A percentile compares a stretch with the other conserved stretches of the same genome.
phyloP scores from a whole-genome alignment of 805 yeast genomes.

The Candida pini region DNA sequence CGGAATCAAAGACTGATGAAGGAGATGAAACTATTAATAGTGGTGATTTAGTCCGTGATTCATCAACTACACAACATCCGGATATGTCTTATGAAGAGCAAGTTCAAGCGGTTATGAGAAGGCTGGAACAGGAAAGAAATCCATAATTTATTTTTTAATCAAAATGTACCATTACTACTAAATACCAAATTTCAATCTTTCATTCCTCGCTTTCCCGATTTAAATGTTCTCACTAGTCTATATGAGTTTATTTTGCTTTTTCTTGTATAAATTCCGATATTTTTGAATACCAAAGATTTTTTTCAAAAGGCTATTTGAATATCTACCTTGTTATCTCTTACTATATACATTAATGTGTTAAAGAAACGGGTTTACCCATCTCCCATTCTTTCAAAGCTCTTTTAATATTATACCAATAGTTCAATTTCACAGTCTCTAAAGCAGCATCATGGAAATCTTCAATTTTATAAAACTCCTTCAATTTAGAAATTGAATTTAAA shows the following conservation, averaged over 20 bases:
- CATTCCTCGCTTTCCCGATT: no score
- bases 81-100: conserved; percentile 2
- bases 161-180: neutral
- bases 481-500: conserved; percentile 33
- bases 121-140: conserved; percentile 1
- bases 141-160: no score
- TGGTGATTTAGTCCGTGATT: no score
- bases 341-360: conserved; percentile 44
- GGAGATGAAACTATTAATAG: neutral
- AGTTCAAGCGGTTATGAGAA: conserved; percentile 3
- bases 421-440: conserved; percentile 61
- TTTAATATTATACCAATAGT: conserved; percentile 79
- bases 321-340: neutral
- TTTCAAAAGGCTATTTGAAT: no score
- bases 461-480: conserved; percentile 42
- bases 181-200: neutral
- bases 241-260: no score
- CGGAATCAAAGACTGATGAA: neutral
- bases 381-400: conserved; percentile 76
- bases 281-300: no score
- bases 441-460: conserved; percentile 57
- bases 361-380: conserved; percentile 56
- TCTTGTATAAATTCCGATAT: no score
- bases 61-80: neutral
- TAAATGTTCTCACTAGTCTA: no score